Evolutionary conservation across 352 stramenopile species (phyloP).

Genomic region (Blastocystis sp.): DNA sequence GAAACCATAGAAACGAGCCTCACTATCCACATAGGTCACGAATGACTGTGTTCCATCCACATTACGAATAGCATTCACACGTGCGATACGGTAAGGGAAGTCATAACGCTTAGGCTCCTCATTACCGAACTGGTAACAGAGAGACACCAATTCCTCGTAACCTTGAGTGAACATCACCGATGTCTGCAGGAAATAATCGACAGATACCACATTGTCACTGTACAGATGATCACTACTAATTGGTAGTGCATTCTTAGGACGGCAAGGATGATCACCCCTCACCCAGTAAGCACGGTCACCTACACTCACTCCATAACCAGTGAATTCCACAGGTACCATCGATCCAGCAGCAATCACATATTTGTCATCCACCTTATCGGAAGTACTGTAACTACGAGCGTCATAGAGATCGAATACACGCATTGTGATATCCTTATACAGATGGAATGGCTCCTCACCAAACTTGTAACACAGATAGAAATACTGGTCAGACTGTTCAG

Average conservation of each 20-base stretch:
- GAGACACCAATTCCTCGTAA: conserved; percentile 38
- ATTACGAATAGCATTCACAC: conserved; percentile 24
- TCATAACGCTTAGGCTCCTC: conserved; percentile 33
- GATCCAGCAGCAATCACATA: conserved; percentile 20
- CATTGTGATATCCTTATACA: conserved; percentile 51
- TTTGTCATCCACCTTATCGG: conserved; percentile 24
- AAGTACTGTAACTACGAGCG: conserved; percentile 22
- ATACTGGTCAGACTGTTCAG: conserved; percentile 23
- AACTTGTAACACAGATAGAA: conserved; percentile 68
- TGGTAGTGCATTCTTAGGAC: conserved; percentile 23
- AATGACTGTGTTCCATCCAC: conserved; percentile 14
- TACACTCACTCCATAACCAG: conserved; percentile 17
- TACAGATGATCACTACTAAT: background rate
- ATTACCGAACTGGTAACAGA: conserved; percentile 61
- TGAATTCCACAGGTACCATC: conserved; percentile 30
- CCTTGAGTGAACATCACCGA: conserved; percentile 40
- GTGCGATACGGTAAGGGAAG: conserved; percentile 8
- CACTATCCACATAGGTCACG: background rate
- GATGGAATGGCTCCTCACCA: conserved; percentile 54
- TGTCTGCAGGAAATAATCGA: background rate
- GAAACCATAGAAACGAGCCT: conserved; percentile 54
- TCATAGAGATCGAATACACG: conserved; percentile 59
- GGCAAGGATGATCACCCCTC: conserved; percentile 1
- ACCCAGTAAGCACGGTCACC: conserved; percentile 59
- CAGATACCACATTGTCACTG: conserved; percentile 30